Conservation (phyloP, 805 yeast species). For the Clavispora santaluciae region DNA sequence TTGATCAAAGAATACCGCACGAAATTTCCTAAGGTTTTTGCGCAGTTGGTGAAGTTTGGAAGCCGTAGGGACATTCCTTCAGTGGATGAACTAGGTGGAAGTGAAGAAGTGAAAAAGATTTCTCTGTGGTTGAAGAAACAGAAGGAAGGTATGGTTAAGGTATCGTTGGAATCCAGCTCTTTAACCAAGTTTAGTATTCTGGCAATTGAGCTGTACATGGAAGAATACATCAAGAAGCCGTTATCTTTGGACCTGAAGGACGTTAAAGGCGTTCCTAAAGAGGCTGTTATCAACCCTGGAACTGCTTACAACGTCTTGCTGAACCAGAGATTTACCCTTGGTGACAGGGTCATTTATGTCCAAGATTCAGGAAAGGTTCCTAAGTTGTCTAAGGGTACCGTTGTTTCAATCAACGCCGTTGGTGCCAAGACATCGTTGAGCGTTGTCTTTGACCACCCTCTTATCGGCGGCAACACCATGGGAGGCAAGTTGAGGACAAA, state of each 20-base stretch:
- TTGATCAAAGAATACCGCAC: constrained; percentile 57
- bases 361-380: constrained; percentile 89
- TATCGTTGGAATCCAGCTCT: constrained; percentile 73
- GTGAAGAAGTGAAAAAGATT: constrained; percentile 39
- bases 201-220: constrained; percentile 61
- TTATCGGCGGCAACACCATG: constrained; percentile 77
- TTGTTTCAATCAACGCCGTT: constrained; percentile 56
- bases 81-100: constrained; percentile 32
- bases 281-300: constrained; percentile 73
- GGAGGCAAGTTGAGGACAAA: constrained; percentile 72
- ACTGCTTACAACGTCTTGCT: constrained; percentile 67
- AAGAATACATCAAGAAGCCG: constrained; percentile 44
- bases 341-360: constrained; percentile 85
- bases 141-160: constrained; percentile 48
- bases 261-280: constrained; percentile 77
- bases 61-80: constrained; percentile 32
- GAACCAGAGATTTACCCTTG: constrained; percentile 73
- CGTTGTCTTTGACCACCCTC: constrained; percentile 77
- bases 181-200: constrained; percentile 61
- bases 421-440: constrained; percentile 66
- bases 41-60: constrained; percentile 23
- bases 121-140: constrained; percentile 48
- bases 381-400: constrained; percentile 82
- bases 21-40: constrained; percentile 60
- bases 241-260: constrained; percentile 45